Base-by-base conservation (phyloP, 1,284 basidiomycete species). In the Ceratobasidium sp. region DNA sequence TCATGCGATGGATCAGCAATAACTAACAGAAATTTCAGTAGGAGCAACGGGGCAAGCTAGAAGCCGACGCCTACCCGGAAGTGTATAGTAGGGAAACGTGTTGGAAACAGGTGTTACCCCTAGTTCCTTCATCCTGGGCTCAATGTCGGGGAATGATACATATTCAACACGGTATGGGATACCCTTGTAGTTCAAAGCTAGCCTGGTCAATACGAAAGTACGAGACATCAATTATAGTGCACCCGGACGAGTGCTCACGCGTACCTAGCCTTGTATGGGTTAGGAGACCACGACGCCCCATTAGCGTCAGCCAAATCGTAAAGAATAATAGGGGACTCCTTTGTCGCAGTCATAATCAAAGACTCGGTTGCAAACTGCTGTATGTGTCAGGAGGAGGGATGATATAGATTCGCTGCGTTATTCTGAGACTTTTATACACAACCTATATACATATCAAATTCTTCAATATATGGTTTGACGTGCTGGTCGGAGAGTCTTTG, bases 111-210 rank as follows among this genome's bases (percentile, higher is more conserved):
- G 58, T 12, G 58, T 1, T n/a, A 65, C 10, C 0, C 71, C 73
- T n/a, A 72, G 62, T 7, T 40, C 49, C 20, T 68, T 67, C 3
- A 72, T 49, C 8, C 50, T 72, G 10, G 65, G 45, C 47, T 73
- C 70, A 42, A 74, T 74, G n/a, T 75, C 73, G 1, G 72, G 70
- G 43, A 70, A 74, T 35, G 69, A 54, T 27, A 75, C 38, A 52
- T 68, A 74, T n/a, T 70, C 68, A 42, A 73, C 73, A 17, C 65
- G 58, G 69, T 75, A 75, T 10, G 73, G 70, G n/a, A 75, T 64
- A 1, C 70, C 55, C 34, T 73, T 75, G 54, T 73, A 73, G 68
- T 74, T 75, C 1, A 74, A 69, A 17, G 72, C 62, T 10, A 72
- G 34, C 25, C 73, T 72, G n/a, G n/a, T 34, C 5, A 32, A 32